These are phyloP conservation scores for Nakazawaea sp. DNA, from an alignment of 805 yeast genomes.

Conservation along the genomic window DNA sequence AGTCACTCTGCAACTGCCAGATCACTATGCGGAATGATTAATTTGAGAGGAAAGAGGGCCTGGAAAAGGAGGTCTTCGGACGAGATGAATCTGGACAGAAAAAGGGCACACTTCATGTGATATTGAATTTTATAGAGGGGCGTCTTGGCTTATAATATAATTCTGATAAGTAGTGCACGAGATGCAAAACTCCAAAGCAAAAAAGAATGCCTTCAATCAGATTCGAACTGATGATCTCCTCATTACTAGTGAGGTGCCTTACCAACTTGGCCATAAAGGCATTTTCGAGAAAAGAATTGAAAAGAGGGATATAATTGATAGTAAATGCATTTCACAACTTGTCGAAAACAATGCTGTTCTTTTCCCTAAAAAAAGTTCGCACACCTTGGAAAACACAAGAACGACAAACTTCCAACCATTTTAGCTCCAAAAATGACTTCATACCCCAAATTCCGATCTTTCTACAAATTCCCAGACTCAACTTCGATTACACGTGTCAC, in stretches of 20 bases:
- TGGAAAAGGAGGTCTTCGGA: conserved; percentile 13
- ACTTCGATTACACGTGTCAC: too few species aligned
- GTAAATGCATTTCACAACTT: neutral
- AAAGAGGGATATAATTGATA: neutral
- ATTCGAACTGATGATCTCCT: conserved; percentile 11
- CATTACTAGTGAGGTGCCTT: conserved; percentile 12
- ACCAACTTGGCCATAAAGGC: conserved; percentile 12
- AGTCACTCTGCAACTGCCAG: too few species aligned
- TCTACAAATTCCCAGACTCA: neutral
- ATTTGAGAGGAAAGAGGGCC: conserved; percentile 3
- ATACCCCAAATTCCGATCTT: too few species aligned
- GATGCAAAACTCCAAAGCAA: neutral
- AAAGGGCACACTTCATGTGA: too few species aligned
- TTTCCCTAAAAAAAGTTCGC: too few species aligned
- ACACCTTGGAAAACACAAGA: too few species aligned
- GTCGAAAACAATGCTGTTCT: too few species aligned
- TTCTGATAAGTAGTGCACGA: neutral
- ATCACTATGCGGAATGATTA: conserved; percentile 7
- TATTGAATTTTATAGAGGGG: too few species aligned
- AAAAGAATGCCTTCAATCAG: conserved; percentile 10
- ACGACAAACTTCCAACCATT: too few species aligned
- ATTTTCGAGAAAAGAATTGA: neutral
- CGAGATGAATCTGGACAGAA: neutral
- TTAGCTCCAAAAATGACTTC: too few species aligned
- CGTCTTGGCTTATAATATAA: too few species aligned